phyloP scores from a whole-genome alignment of 2,329 filamentous ascomycete genomes.

The Biscogniauxia marginata region DNA sequence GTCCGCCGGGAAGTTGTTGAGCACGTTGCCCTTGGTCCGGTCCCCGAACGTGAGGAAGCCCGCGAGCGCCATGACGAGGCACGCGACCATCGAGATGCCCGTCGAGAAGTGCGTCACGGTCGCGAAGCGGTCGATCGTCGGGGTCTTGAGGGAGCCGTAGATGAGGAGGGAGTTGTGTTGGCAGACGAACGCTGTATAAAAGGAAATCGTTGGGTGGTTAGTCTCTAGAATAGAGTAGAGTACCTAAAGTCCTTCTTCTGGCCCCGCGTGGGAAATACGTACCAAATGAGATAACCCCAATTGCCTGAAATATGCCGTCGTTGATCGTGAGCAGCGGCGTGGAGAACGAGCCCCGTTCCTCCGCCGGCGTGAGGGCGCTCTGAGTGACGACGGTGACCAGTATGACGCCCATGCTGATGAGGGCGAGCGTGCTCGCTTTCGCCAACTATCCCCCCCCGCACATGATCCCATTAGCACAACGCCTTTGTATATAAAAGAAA shows the following conservation, averaged over 20 bases:
- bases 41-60: conserved; percentile 94
- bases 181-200: conserved; percentile 58
- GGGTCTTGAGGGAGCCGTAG: conserved; percentile 90
- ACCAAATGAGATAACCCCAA: conserved; percentile 98
- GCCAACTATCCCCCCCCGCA: conserved; percentile 67
- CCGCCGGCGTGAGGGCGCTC: conserved; percentile 69
- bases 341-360: conserved; percentile 69
- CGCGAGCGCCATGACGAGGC: conserved; percentile 80
- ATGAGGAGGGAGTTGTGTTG: conserved; percentile 97
- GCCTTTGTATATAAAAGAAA: no score
- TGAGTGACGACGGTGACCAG: conserved; percentile 85
- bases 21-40: conserved; percentile 87
- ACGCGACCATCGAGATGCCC: conserved; percentile 85
- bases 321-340: conserved; percentile 75
- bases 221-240: no score
- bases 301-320: conserved; percentile 86
- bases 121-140: conserved; percentile 92
- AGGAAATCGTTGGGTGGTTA: conserved; percentile 28
- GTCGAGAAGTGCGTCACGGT: conserved; percentile 94
- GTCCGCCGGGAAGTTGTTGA: conserved; percentile 93
- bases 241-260: no score
- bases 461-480: conserved; percentile 18
- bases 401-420: conserved; percentile 91
- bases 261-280: conserved; percentile 35
- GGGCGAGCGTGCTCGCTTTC: conserved; percentile 89